Base-by-base conservation (phyloP, 2,329 filamentous ascomycete species). In the Anthostomella pinea region DNA sequence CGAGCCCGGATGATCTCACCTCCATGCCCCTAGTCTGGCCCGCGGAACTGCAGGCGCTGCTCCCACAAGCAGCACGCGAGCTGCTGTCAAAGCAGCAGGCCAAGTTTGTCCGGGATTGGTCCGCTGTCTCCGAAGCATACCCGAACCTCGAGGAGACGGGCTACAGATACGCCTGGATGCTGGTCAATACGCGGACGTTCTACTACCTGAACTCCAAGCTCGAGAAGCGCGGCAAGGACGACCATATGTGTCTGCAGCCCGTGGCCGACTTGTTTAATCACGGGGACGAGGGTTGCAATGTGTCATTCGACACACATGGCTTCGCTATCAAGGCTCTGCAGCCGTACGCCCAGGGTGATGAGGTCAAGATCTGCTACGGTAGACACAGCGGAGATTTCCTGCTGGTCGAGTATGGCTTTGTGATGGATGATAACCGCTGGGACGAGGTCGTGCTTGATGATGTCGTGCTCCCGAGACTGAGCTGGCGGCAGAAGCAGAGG, bases 231-330 rank as follows among this genome's bases (percentile, higher is more conserved):
- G 47, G 61, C 49, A 20, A 62, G 51, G 59, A 74, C 48, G 83
- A 86, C 49, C 77, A 77, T 52, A 77, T 87, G 68, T 77, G 77
- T 8, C 71, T 87, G 48, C 82, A 81, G 58, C 85, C 85, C 1
- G 81, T 86, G 22, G 79, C 83, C 2, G 85, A 89, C 57, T 77
- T 85, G 37, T 83, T 88, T 67, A 89, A 78, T 49, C 74, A 76
- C 52, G 57, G 65, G 5, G 62, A 70, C 24, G 48, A 48, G 8
- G 69, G 70, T 10, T 82, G 78, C 58, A 59, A 66, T 10, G 77
- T 79, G 1, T 54, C 66, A 3, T 77, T 75, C 49, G 65, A 70
- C 29, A 44, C 59, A 1, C 57, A 62, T 1, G 70, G 71, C 5
- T 86, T 79, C 62, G 69, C 66, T 16, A 68, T 86, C 30, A 69